These are phyloP conservation scores for Skeletonema marinoi DNA, from an alignment of 108 stramenopile genomes.

Conservation along the genomic window DNA sequence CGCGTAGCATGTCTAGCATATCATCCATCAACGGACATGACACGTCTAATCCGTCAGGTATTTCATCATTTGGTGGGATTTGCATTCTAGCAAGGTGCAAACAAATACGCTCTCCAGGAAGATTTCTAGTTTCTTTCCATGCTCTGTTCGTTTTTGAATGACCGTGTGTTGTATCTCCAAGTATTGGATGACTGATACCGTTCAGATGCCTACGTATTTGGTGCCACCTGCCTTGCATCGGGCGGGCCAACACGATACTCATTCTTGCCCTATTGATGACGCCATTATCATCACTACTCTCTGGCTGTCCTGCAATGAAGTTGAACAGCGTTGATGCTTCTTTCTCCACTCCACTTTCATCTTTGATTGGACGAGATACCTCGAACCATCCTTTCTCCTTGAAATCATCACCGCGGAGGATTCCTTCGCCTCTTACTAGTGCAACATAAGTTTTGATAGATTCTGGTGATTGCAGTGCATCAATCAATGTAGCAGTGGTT, in stretches of 20 bases:
- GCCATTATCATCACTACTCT: slow-evolving; percentile 33
- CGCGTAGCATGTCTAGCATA: slow-evolving; percentile 64
- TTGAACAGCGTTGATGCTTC: slow-evolving; percentile 75
- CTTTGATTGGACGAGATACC: slow-evolving; percentile 71
- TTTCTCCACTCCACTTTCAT: slow-evolving; percentile 65
- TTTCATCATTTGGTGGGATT: slow-evolving; percentile 46
- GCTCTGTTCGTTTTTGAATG: slow-evolving; percentile 62
- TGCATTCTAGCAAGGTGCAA: slow-evolving; percentile 72
- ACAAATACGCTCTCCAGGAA: slow-evolving; percentile 71
- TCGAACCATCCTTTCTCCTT: slow-evolving; percentile 73
- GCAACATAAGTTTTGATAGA: slow-evolving; percentile 85
- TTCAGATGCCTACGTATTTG: slow-evolving; percentile 87
- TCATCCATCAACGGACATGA: slow-evolving; percentile 62
- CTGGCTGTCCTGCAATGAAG: slow-evolving; percentile 73
- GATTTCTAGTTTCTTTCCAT: slow-evolving; percentile 63
- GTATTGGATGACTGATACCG: slow-evolving; percentile 83
- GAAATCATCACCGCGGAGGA: slow-evolving; percentile 67
- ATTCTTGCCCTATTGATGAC: slow-evolving; percentile 57
- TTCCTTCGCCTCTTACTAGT: slow-evolving; percentile 82
- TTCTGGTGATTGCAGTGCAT: slow-evolving; percentile 50
- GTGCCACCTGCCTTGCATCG: slow-evolving; percentile 83
- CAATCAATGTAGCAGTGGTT: slow-evolving; percentile 51
- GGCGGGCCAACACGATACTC: slow-evolving; percentile 76
- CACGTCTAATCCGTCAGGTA: slow-evolving; percentile 70
- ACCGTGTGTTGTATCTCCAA: slow-evolving; percentile 85